Evolutionary conservation across 192 early-diverging fungal genomes (phyloP), one percentile per base, ranked within the genome.

Genomic region (Umbelopsis vinacea): DNA sequence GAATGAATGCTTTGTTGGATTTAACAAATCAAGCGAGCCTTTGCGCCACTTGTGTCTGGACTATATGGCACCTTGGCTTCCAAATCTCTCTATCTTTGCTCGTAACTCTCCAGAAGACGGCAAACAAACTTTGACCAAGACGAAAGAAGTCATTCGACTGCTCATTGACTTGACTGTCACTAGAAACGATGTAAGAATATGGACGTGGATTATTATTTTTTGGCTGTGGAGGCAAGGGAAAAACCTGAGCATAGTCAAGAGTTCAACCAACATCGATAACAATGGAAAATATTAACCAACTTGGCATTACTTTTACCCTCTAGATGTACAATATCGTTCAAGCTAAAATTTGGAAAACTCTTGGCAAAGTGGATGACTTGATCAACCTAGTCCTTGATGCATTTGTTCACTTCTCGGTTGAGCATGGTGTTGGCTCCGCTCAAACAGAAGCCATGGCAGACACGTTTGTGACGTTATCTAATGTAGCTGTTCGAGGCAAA

Each of bases 31-130:
- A 4, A 85, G 82, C 46, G 85, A 85, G n/a, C 86, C 87, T 19
- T 81, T 93, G 33, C 92, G 93, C 72, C 89, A 92, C 63, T 85
- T 90, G 68, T 92, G 92, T 38, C 82, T 98, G 60, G 92, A 96
- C 74, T 97, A 96, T 79, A 88, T 97, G 78, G 87, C 89, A 37
- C 95, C 96, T 0, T 98, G 97, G 97, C 72, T 97, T 63, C 74
- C 85, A 15, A 95, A 95, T 70, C 72, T 98, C 50, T 88, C 88
- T 2, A 81, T 86, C 70, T 92, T 88, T 70, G 78, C 81, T 52
- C 73, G 79, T 17, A 81, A 77, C 46, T 75, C 76, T 47, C 60
- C 48, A 22, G 79, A 78, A 10, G 82, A 86, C 8, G 80, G 81
- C 71, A 81, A 86, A 68, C 74, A 77, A 37, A 82, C 87, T 63